phyloP scores from a whole-genome alignment of 2,329 filamentous ascomycete genomes.

The Trichoderma lentiforme region DNA sequence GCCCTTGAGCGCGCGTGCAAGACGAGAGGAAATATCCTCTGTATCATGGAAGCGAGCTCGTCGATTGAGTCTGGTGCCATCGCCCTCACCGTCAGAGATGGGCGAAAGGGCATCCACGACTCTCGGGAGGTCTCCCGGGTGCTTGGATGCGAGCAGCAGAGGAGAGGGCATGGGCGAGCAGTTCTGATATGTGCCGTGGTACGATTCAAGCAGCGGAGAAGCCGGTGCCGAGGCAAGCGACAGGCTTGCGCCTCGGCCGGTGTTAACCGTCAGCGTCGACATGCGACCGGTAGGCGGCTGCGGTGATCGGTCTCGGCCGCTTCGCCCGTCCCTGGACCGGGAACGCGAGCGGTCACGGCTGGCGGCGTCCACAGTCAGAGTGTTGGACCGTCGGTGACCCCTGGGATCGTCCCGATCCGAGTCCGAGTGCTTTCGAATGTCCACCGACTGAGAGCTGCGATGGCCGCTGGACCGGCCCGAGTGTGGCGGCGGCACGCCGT shows the following conservation, averaged over 20 bases:
- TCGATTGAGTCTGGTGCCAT: slow-evolving; percentile 47
- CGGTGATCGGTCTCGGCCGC: slow-evolving; percentile 44
- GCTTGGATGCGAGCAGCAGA: slow-evolving; percentile 52
- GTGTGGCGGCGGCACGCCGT: slow-evolving; percentile 39
- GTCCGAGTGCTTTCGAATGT: slow-evolving; percentile 6
- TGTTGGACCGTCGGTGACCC: slow-evolving; percentile 28
- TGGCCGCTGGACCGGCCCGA: slow-evolving; percentile 20
- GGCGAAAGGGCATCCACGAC: slow-evolving; percentile 52
- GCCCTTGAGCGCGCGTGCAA: slow-evolving; percentile 71
- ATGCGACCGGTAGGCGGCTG: slow-evolving; percentile 48
- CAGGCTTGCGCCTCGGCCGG: slow-evolving; percentile 38
- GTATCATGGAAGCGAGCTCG: slow-evolving; percentile 81
- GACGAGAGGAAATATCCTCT: slow-evolving; percentile 69
- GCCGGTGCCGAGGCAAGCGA: slow-evolving; percentile 61
- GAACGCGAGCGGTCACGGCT: slow-evolving; percentile 35
- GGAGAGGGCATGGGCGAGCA: slow-evolving; percentile 94
- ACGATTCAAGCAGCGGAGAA: slow-evolving; percentile 86
- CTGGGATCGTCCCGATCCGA: slow-evolving; percentile 16
- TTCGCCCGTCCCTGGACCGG: slow-evolving; percentile 33
- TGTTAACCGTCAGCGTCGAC: slow-evolving; percentile 52
- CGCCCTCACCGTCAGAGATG: slow-evolving; percentile 44
- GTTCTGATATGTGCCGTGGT: slow-evolving; percentile 89
- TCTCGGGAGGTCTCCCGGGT: slow-evolving; percentile 48
- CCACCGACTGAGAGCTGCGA: slow-evolving; percentile 10
- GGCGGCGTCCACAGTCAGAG: slow-evolving; percentile 43